Evolutionary conservation across 306 rosid species (phyloP).

Genomic region (Adenanthera pavonina): DNA sequence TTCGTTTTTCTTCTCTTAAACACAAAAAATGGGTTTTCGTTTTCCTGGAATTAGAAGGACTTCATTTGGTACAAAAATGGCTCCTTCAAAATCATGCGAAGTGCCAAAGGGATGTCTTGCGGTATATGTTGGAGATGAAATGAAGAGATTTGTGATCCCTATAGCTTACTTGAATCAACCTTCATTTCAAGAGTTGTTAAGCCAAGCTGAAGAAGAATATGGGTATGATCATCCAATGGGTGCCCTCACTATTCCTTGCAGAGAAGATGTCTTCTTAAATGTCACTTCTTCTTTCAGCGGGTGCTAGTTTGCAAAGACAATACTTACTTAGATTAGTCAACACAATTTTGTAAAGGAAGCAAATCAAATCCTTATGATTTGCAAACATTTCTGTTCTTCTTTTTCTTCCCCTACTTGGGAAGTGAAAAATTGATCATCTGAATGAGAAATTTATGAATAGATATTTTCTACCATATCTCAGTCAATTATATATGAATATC

Average conservation of each 20-base stretch:
- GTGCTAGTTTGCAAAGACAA: too few species aligned
- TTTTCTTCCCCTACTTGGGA: neutral
- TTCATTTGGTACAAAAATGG: too few species aligned
- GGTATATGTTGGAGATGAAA: neutral
- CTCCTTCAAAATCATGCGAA: neutral
- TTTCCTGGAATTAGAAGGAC: too few species aligned
- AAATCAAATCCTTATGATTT: neutral
- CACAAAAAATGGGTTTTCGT: neutral
- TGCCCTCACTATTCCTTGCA: neutral
- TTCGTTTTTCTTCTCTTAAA: neutral
- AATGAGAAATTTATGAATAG: neutral
- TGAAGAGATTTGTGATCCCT: neutral
- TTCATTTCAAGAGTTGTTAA: neutral
- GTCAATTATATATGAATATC: too few species aligned
- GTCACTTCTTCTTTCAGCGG: neutral
- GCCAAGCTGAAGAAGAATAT: neutral
- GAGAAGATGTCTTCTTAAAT: neutral
- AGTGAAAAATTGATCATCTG: neutral
- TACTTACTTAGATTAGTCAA: neutral
- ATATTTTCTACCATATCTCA: too few species aligned
- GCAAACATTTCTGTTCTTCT: neutral
- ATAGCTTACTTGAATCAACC: neutral
- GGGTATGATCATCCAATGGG: neutral
- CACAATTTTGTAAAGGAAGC: neutral
- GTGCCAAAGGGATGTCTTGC: neutral